Evolutionary conservation across 768 basidiomycete species (phyloP).

Genomic region (Tricholoma sp.): DNA sequence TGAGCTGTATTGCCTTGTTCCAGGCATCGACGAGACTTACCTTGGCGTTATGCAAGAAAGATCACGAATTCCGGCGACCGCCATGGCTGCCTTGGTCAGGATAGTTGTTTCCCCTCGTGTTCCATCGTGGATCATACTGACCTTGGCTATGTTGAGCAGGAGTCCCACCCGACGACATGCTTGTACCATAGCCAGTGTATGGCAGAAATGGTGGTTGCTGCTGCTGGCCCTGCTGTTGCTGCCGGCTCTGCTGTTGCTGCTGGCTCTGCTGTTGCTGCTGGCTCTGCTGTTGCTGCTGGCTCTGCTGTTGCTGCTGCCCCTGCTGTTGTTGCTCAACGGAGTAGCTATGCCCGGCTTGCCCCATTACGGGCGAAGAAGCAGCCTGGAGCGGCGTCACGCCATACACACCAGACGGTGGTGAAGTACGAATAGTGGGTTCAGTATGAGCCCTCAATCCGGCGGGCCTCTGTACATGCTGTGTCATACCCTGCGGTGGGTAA

Average conservation of each 20-base stretch:
- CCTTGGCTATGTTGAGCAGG: neutral
- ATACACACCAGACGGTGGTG: neutral
- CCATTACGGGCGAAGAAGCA: neutral
- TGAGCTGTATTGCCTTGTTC: neutral
- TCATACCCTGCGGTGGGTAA: neutral
- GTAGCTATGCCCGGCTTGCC: neutral
- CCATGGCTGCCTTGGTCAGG: neutral
- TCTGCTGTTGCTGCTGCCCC: too few species aligned
- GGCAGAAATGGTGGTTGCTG: neutral
- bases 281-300: too few species aligned
- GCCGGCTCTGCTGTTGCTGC: too few species aligned
- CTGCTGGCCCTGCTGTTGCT: too few species aligned
- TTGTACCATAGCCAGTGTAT: neutral
- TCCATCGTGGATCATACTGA: neutral
- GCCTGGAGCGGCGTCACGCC: neutral
- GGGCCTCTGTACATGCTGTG: constrained; percentile 6
- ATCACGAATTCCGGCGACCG: neutral
- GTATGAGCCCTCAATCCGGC: neutral
- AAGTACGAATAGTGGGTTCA: neutral
- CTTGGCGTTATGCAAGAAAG: neutral
- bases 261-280: too few species aligned
- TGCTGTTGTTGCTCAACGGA: neutral
- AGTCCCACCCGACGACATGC: neutral
- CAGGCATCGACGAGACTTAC: neutral
- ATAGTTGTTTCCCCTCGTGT: neutral